phyloP scores from a whole-genome alignment of 2,329 filamentous ascomycete species.

The Penicillium verrucosum region DNA sequence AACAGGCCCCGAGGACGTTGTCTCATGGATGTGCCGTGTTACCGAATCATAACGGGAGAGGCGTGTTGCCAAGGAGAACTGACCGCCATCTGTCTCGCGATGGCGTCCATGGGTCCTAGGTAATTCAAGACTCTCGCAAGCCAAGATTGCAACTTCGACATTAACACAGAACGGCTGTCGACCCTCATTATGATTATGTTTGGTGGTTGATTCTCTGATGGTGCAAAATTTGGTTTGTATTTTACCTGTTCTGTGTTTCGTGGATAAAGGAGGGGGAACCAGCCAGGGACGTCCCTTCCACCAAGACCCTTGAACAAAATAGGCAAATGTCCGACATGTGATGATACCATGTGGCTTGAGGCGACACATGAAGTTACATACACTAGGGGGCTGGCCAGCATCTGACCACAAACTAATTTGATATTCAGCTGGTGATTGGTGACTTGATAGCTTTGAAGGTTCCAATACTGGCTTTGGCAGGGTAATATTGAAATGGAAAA shows the following conservation, averaged over 20 bases:
- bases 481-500: not conserved
- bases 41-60: slow-evolving; percentile 1
- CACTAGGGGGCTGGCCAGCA: not conserved
- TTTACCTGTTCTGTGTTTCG: not conserved
- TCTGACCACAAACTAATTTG: slow-evolving; percentile 4
- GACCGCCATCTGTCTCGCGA: not conserved
- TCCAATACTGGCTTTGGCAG: not conserved
- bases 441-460: not conserved
- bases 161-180: not conserved
- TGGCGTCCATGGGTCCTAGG: not conserved
- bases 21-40: not conserved
- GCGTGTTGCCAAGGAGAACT: slow-evolving; percentile 3
- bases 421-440: not conserved
- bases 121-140: not conserved
- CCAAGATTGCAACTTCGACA: not conserved
- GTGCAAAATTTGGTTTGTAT: not conserved
- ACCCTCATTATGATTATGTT: not conserved
- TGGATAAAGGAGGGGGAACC: not conserved
- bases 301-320: slow-evolving; percentile 6
- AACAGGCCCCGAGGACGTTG: not conserved
- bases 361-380: slow-evolving; percentile 19
- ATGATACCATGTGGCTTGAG: slow-evolving; percentile 26
- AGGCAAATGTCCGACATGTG: slow-evolving; percentile 10
- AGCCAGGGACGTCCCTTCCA: not conserved
- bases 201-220: not conserved